Conservation (phyloP, 352 stramenopile species). For the Peronospora farinosa region DNA sequence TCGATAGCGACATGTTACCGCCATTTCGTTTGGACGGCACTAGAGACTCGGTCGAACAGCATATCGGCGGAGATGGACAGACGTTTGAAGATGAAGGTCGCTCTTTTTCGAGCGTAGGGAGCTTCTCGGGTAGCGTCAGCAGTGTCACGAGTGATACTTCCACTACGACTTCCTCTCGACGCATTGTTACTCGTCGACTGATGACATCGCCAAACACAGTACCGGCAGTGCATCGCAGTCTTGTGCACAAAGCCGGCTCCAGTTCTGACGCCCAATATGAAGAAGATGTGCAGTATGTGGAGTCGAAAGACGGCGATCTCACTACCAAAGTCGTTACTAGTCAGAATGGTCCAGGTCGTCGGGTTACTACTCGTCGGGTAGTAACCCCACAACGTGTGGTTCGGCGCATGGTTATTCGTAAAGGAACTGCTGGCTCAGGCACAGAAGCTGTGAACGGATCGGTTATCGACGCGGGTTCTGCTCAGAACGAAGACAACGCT, state of each 20-base stretch:
- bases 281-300: conserved; percentile 13
- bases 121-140: conserved; percentile 19
- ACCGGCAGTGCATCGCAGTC: conserved; percentile 4
- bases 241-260: conserved; percentile 15
- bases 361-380: conserved; percentile 24
- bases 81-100: conserved; percentile 8
- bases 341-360: conserved; percentile 7
- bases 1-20: background rate
- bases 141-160: conserved; percentile 24
- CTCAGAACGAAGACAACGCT: conserved; percentile 14
- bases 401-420: conserved; percentile 20
- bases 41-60: conserved; percentile 11
- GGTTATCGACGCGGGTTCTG: conserved; percentile 15
- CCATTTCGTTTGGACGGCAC: conserved; percentile 15
- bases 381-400: conserved; percentile 26
- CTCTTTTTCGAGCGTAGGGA: conserved; percentile 6
- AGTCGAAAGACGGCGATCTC: conserved; percentile 2
- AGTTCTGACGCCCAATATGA: conserved; percentile 18
- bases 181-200: conserved; percentile 22
- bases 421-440: conserved; percentile 4
- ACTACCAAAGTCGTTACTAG: conserved; percentile 5
- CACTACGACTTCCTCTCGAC: conserved; percentile 10
- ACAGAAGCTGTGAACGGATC: conserved; percentile 9
- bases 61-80: conserved; percentile 13
- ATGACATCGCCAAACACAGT: conserved; percentile 8